Evolutionary conservation across 305 asterid species (phyloP).

Genomic region (Solanum chacoense): DNA sequence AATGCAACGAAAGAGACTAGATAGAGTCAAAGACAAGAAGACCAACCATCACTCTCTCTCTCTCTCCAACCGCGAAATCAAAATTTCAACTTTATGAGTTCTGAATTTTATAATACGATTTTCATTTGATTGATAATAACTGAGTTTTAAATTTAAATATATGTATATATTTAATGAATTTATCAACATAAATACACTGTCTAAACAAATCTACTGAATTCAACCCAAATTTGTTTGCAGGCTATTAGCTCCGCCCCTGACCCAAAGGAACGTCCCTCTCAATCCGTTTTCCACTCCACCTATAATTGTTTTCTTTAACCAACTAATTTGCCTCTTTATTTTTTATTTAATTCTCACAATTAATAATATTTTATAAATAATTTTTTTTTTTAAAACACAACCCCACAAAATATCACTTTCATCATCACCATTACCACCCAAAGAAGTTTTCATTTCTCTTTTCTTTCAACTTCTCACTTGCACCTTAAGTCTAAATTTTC

Average conservation of each 20-base stretch:
- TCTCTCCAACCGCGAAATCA: not conserved
- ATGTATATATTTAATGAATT: not conserved
- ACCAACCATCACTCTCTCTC: constrained; percentile 40
- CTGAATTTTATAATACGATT: not conserved
- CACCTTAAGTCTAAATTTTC: constrained; percentile 8
- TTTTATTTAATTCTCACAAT: not conserved
- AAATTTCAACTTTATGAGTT: not conserved
- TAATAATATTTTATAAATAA: not conserved
- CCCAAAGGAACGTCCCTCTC: constrained; percentile 48
- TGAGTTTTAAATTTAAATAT: not conserved
- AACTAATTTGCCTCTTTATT: not conserved
- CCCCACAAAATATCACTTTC: constrained; percentile 39
- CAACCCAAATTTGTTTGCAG: not conserved
- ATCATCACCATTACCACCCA: constrained; percentile 48
- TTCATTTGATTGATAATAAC: not conserved
- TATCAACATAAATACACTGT: not conserved
- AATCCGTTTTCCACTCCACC: constrained; percentile 95
- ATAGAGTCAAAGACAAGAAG: constrained; percentile 79
- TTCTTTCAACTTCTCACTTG: constrained; percentile 5
- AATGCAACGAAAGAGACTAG: constrained; percentile 25
- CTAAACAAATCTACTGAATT: not conserved
- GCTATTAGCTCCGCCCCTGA: not conserved
- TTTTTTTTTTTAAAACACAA: not conserved
- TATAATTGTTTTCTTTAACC: constrained; percentile 12
- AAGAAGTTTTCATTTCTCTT: constrained; percentile 30